Evolutionary conservation across 257 asterid species (phyloP).

Genomic region (Cordia subcordata): DNA sequence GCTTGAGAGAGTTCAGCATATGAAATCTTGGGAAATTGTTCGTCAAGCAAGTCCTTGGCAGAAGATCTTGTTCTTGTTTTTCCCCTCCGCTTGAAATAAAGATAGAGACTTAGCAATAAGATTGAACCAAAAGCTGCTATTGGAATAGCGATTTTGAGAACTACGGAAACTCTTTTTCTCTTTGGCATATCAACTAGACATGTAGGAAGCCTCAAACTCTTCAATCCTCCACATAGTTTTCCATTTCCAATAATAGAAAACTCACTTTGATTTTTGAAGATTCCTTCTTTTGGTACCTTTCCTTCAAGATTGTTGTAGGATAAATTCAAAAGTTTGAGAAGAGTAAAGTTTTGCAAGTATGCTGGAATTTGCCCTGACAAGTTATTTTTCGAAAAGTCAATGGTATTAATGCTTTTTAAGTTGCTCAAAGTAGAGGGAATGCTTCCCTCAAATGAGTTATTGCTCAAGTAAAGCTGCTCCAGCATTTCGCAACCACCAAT

Average conservation of each 20-base stretch:
- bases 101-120: too few relatives aligned
- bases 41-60: too few relatives aligned
- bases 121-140: constrained; percentile 12
- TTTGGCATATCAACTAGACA: constrained; percentile 1
- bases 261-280: constrained; percentile 11
- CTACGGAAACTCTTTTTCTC: constrained; percentile 3
- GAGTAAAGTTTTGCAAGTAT: background rate
- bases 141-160: too few relatives aligned
- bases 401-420: constrained; percentile 1
- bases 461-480: background rate
- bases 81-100: too few relatives aligned
- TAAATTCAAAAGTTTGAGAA: constrained; percentile 8
- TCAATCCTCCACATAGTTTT: constrained; percentile 31
- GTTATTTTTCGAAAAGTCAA: background rate
- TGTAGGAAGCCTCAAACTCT: constrained; percentile 13
- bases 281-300: constrained; percentile 12
- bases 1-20: constrained; percentile 2
- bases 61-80: too few relatives aligned
- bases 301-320: constrained; percentile 19
- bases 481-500: constrained; percentile 8
- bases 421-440: constrained; percentile 16
- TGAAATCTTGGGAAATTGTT: constrained; percentile 4
- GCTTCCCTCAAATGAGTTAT: constrained; percentile 10
- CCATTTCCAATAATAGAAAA: constrained; percentile 19
- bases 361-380: constrained; percentile 7